Evolutionary conservation across 306 rosid genomes (phyloP), one percentile per base, ranked within the genome.

Genomic region (Fragaria vesca): DNA sequence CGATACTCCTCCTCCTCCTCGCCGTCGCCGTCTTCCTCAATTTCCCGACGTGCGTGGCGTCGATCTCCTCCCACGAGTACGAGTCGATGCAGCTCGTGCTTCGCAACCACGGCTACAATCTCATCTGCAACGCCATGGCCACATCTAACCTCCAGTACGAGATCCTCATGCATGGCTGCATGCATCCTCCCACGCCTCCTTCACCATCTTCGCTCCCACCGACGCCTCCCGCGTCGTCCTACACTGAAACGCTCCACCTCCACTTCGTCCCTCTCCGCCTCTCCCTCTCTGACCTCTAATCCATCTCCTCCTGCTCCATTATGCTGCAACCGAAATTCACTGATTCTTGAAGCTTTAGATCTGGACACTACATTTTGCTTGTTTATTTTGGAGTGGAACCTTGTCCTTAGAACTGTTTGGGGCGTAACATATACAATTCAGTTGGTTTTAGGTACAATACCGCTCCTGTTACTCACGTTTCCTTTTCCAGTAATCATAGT

Each of bases 121-220:
- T 89, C 72, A 78, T 91, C 83, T 84, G 89, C 87, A 89, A 89
- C 79, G 90, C 96, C 70, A 89, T 89, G 51, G 55, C 86, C 42
- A 30, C 34, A 3, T 30, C 3, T 30, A 0, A 30, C 34, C 34
- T 30, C 34, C 0, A 30, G 34, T 30, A 89, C 91, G 61, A 76
- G 7, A 79, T 83, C 9, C 83, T 83, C 75, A 17, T 83, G 24
- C 24, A 24, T 24, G 24, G 24, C 24, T 24, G 24, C 24, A 24
- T 24, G 26, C 71, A 84, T 24, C 51, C 85, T 17, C 15, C 67
- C 7, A 54, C 73, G 28, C 77, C 28, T 78, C 89, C 68, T 87
- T 84, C 87, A 87, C 91, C 48, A 63, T 89, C 78, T 91, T 91
- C 83, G 91, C 93, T 0, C 93, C 96, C 16, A 81, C 87, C n/a